Evolutionary conservation across 192 early-diverging fungal genomes (phyloP), one percentile per base, ranked within the genome.

Genomic region (Geranomyces variabilis): DNA sequence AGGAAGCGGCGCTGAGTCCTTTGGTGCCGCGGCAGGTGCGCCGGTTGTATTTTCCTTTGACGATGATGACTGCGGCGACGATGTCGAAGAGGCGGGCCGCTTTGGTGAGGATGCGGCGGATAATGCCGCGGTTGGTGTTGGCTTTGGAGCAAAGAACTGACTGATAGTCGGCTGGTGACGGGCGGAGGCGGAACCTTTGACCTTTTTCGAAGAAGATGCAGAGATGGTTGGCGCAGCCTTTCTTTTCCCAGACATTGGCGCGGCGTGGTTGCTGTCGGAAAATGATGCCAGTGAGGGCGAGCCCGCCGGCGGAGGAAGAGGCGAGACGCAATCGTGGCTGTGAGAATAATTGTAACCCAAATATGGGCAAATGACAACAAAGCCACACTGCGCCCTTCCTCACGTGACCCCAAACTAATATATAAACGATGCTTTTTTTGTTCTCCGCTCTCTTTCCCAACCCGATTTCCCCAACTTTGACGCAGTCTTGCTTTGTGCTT

Each of bases 91-190:
- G 6, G 21, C 28, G 30, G 51, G 7, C 12, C 15, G 5, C 12
- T 10, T 9, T 15, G 66, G 26, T 62, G 60, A 28, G 60, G 21
- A 22, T 14, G 5, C 53, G 13, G 36, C 36, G 36, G 36, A 55
- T 55, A 30, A 36, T n/a, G 66, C 5, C 6, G n/a, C 33, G 15
- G 70, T 6, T 2, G 26, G 21, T 13, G 47, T 46, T 8, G 71
- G 33, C 43, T 73, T 73, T 24, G 53, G 63, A 14, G 63, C 44
- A 60, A 73, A 73, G 64, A 73, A 73, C 1, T 63, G 66, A 55
- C 63, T 67, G 45, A 73, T 73, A n/a, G 71, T 73, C 5, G 29
- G 71, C 34, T 73, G 71, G 30, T 67, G 17, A 8, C 7, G 29
- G 29, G 58, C 31, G 9, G 17, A 26, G 45, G 13, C 29, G 47